These are phyloP conservation scores for Stromatinia cepivora DNA, from an alignment of 2,329 filamentous ascomycete species.

Conservation along the genomic window DNA sequence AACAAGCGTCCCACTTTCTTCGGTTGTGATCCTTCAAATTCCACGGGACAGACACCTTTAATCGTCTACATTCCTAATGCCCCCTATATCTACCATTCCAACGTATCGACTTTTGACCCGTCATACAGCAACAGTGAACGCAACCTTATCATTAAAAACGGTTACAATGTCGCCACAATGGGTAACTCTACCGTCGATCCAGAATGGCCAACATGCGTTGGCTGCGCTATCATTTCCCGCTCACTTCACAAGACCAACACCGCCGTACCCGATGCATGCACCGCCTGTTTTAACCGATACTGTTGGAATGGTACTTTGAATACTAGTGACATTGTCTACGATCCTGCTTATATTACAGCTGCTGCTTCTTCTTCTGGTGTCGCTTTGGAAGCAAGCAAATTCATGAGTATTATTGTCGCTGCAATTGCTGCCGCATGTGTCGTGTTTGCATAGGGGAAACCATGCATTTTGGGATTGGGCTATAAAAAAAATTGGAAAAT, in stretches of 20 bases:
- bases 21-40: slow-evolving; percentile 69
- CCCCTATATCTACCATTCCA: slow-evolving; percentile 74
- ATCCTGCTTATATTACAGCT: slow-evolving; percentile 30
- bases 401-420: background rate
- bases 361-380: slow-evolving; percentile 5
- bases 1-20: slow-evolving; percentile 79
- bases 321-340: slow-evolving; percentile 30
- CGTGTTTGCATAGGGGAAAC: background rate
- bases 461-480: no score
- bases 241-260: slow-evolving; percentile 72
- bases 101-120: slow-evolving; percentile 75
- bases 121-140: slow-evolving; percentile 65
- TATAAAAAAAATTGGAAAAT: background rate
- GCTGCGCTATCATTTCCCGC: slow-evolving; percentile 79
- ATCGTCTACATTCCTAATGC: slow-evolving; percentile 87
- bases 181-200: slow-evolving; percentile 74
- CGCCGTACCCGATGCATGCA: slow-evolving; percentile 68
- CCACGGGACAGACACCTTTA: slow-evolving; percentile 59
- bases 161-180: slow-evolving; percentile 79
- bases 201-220: slow-evolving; percentile 81
- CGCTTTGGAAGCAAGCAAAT: background rate
- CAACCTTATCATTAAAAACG: slow-evolving; percentile 81
- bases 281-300: slow-evolving; percentile 74
- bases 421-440: background rate
- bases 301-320: slow-evolving; percentile 77